Evolutionary conservation across 768 basidiomycete genomes (phyloP).

Genomic region (Agaricus sinodeliciosus): DNA sequence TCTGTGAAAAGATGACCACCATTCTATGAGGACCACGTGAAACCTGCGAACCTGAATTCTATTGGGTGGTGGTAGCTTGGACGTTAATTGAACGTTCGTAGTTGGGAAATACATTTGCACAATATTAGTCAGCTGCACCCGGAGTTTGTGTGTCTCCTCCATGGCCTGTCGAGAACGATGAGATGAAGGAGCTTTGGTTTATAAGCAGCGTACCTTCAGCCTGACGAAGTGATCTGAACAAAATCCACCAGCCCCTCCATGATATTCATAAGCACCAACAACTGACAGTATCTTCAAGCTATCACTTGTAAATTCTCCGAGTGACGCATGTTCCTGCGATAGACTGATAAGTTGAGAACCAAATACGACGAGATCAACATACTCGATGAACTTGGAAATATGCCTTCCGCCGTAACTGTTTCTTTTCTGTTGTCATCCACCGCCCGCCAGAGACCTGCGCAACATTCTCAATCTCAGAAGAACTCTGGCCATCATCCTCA

Average conservation of each 20-base stretch:
- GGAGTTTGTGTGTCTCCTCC: constrained; percentile 97
- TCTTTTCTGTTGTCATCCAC: constrained; percentile 47
- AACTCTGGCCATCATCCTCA: constrained; percentile 32
- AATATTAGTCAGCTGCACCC: constrained; percentile 82
- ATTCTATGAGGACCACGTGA: background rate
- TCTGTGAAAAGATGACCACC: constrained; percentile 33
- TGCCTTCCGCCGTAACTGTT: constrained; percentile 57
- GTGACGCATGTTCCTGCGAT: constrained; percentile 61
- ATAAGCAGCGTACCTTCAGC: constrained; percentile 54
- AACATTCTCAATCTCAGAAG: constrained; percentile 31
- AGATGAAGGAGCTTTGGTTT: background rate
- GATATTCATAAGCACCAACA: constrained; percentile 95
- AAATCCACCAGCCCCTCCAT: constrained; percentile 72
- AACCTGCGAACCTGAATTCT: constrained; percentile 57
- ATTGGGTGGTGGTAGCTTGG: constrained; percentile 68
- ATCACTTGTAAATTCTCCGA: constrained; percentile 81
- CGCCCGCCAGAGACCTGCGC: constrained; percentile 40
- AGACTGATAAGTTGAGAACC: background rate
- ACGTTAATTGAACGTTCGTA: constrained; percentile 49
- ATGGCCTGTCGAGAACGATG: constrained; percentile 57
- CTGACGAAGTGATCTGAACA: constrained; percentile 88
- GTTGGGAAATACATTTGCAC: constrained; percentile 74
- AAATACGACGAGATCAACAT: constrained; percentile 13
- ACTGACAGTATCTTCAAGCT: constrained; percentile 84
- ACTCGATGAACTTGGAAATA: constrained; percentile 85